phyloP scores from a whole-genome alignment of 1,139 yeast genomes.

The Petasospora rhodanensis region DNA sequence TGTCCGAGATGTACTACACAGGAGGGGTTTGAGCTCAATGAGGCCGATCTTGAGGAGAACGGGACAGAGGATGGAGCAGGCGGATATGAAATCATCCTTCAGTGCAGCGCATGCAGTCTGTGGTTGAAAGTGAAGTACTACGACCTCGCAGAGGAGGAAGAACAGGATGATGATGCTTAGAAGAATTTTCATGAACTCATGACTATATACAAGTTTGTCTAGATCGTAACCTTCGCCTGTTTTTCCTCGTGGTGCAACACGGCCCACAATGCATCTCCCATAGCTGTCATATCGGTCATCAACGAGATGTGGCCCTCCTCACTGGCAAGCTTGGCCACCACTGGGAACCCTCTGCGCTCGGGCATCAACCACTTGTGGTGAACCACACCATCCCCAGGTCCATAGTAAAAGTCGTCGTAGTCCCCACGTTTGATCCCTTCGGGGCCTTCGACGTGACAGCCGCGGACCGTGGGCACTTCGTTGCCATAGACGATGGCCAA shows the following conservation, averaged over 20 bases:
- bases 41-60: slow-evolving; percentile 49
- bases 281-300: slow-evolving; percentile 65
- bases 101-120: slow-evolving; percentile 75
- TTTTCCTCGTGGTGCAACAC: slow-evolving; percentile 53
- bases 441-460: slow-evolving; percentile 57
- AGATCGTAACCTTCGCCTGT: slow-evolving; percentile 8
- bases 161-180: background rate
- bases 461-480: slow-evolving; percentile 79
- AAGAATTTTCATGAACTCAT: background rate
- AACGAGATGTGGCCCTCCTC: slow-evolving; percentile 75
- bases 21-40: slow-evolving; percentile 54
- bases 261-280: slow-evolving; percentile 66
- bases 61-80: slow-evolving; percentile 49
- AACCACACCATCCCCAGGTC: slow-evolving; percentile 92
- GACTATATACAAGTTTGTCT: too few relatives aligned
- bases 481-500: slow-evolving; percentile 77
- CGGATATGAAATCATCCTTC: slow-evolving; percentile 65
- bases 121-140: slow-evolving; percentile 76
- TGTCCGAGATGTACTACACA: slow-evolving; percentile 72
- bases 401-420: slow-evolving; percentile 73
- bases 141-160: slow-evolving; percentile 31
- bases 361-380: slow-evolving; percentile 84
- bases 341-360: slow-evolving; percentile 59
- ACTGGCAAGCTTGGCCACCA: slow-evolving; percentile 64
- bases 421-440: slow-evolving; percentile 67